phyloP scores from a whole-genome alignment of 116 monocot species.

The Iris pallida region DNA sequence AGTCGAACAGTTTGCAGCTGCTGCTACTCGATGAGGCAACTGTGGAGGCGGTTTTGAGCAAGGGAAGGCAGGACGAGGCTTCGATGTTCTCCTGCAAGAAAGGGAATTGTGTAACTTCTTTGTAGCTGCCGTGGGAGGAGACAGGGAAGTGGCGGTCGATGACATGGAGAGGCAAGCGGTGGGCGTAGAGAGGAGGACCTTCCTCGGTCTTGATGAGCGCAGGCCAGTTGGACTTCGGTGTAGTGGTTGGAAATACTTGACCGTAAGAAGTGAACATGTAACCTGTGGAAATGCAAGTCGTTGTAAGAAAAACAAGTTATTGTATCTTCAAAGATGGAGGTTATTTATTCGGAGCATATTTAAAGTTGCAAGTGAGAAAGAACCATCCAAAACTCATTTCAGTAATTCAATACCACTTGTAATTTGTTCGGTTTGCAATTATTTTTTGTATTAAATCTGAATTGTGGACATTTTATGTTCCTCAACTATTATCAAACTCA shows the following conservation, averaged over 20 bases:
- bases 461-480: too few species aligned
- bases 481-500: too few species aligned
- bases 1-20: constrained; percentile 16
- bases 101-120: constrained; percentile 44
- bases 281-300: constrained; percentile 19
- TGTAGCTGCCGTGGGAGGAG: constrained; percentile 31
- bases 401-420: too few species aligned
- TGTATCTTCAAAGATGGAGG: too few species aligned
- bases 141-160: constrained; percentile 19
- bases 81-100: constrained; percentile 36
- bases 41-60: constrained; percentile 7
- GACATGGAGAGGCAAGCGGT: constrained; percentile 19
- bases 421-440: too few species aligned
- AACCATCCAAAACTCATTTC: too few species aligned
- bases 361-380: too few species aligned
- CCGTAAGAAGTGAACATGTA: constrained; percentile 36
- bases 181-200: constrained; percentile 4
- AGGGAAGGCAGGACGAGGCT: neutral
- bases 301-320: too few species aligned
- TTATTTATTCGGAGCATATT: too few species aligned
- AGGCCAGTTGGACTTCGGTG: constrained; percentile 27
- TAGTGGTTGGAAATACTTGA: constrained; percentile 25
- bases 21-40: constrained; percentile 6
- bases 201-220: constrained; percentile 24
- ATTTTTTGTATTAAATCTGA: too few species aligned